Evolutionary conservation across 192 early-diverging fungal genomes (phyloP), one percentile per base, ranked within the genome.

Genomic region (Entomortierella chlamydospora): DNA sequence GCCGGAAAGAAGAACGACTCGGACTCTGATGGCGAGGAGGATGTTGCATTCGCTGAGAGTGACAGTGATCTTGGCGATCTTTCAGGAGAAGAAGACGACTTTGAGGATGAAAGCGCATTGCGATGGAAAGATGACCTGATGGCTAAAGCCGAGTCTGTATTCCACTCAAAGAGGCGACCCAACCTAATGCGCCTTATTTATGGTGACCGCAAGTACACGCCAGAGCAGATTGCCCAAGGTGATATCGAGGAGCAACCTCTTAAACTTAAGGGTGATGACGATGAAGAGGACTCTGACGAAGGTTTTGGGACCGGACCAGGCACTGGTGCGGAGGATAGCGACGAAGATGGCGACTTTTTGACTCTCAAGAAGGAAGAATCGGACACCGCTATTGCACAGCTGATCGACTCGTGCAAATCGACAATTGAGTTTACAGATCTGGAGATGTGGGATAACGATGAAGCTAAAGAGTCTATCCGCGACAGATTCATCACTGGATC

Each of bases 131-230:
- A 84, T 25, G 86, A 91, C 55, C 43, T 95, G 43, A 81, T 87
- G 50, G 80, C 88, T 58, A 90, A 89, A 69, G 93, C 90, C 9
- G 82, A 84, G 30, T 71, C 85, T 12, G 81, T 82, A 22, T 94
- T 90, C 71, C 62, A 73, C 31, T 72, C 81, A 11, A 83, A 79
- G 65, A 84, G 88, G 29, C 91, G 95, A 22, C 82, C 92, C 58
- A 95, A 95, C 62, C 77, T 98, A 45, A 96, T 97, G 95, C 88
- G 95, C 34, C 73, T 96, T 0, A 93, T 99, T 31, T 99, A 99
- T 71, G 90, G 91, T 26, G 64, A 81, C 9, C 67, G 70, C 31
- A 84, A 86, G n/a, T 61, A 81, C 37, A 67, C 83, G 0, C 78
- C 88, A 2, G 86, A 92, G 25, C 74, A 86, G 30, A 88, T 86